Conservation (phyloP, 148 eudicot genomes). For the Fagopyrum homotropicum region DNA sequence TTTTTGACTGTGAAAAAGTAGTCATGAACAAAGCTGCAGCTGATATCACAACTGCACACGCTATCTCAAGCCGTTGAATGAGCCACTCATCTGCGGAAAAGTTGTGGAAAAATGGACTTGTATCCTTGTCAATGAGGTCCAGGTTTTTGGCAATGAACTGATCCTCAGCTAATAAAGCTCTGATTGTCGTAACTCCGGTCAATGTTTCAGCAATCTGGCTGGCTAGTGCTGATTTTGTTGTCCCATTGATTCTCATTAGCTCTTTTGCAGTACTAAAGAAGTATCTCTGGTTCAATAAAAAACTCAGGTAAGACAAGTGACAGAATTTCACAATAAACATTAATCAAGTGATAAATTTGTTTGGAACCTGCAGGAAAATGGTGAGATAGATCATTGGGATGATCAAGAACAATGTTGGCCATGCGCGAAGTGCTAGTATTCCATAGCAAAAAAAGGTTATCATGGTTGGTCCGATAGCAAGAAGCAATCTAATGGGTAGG, state of each 20-base stretch:
- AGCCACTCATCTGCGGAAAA: conserved; percentile 9
- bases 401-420: conserved; percentile 31
- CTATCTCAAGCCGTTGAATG: neutral
- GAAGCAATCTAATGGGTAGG: conserved; percentile 14
- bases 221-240: conserved; percentile 28
- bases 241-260: conserved; percentile 36
- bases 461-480: conserved; percentile 21
- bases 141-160: conserved; percentile 22
- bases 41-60: conserved; percentile 12
- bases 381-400: conserved; percentile 28
- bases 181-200: conserved; percentile 32
- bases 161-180: conserved; percentile 33
- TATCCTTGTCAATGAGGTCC: conserved; percentile 5
- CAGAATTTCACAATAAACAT: too few species aligned
- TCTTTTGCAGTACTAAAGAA: conserved; percentile 31
- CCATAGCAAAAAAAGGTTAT: conserved; percentile 28
- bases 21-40: conserved; percentile 23
- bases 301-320: too few species aligned
- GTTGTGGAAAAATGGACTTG: conserved; percentile 8
- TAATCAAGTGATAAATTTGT: neutral
- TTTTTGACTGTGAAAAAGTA: conserved; percentile 16
- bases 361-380: conserved; percentile 24
- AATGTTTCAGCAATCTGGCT: conserved; percentile 36
- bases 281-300: conserved; percentile 14
- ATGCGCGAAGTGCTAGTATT: conserved; percentile 25